Base-by-base conservation (phyloP, 2,329 filamentous ascomycete genomes). In the Calonectria pteridis region DNA sequence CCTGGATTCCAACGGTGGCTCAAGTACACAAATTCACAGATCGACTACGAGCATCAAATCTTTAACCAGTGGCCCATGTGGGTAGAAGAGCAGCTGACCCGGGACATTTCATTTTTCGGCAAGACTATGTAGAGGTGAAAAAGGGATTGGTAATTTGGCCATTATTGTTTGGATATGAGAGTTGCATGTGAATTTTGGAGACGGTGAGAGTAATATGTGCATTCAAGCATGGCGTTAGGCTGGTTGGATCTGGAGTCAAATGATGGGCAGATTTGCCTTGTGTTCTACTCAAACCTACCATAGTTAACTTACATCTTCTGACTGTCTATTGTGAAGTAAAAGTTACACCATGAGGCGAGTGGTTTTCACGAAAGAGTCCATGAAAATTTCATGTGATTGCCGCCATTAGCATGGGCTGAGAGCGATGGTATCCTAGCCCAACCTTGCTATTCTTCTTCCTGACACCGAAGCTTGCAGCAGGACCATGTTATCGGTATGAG, bases 61-160 rank as follows among this genome's bases (percentile, higher is more conserved):
- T 89, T 89, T 74, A 90, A 90, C 69, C 82, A 84, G 75, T 91
- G 88, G 88, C 89, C 89, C 20, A 71, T 84, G 78, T 91, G 89
- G 89, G 89, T 91, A 5, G 87, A 90, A 77, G 83, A 84, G 68
- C 87, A 88, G 82, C 80, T 91, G 66, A 85, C 86, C 10, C 75
- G 75, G 51, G 87, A 91, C 66, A 73, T 83, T n/a, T 77, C 79
- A 0, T 88, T 85, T 72, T 91, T 90, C 80, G 87, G 87, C 14
- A 83, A 78, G 76, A 68, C 26, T 16, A 31, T 26, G 3, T 64
- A 67, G 64, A 58, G 16, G 28, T 23, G n/a, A 28, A 28, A 28
- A 11, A 28, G 55, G 10, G 4, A 11, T 16, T 7, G 28, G 28
- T 11, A 40, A 18, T 20, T 43, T 58, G 53, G 37, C 23, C 16